Conservation (phyloP, 1,284 basidiomycete genomes). For the Coniferiporia weirii region DNA sequence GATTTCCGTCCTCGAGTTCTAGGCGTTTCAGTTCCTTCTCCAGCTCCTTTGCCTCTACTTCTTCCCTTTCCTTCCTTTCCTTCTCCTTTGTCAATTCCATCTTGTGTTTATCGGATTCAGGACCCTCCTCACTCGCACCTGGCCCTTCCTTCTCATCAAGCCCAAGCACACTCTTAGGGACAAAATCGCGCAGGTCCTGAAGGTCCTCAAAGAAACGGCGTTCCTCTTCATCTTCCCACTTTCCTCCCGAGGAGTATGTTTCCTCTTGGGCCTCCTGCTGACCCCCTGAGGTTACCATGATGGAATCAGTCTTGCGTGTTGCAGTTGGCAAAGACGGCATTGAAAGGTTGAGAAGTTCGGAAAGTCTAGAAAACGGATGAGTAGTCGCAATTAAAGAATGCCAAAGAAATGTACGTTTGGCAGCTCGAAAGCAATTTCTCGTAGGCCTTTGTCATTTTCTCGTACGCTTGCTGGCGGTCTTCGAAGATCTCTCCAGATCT, state of each 20-base stretch:
- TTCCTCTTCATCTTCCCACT: conserved; percentile 99
- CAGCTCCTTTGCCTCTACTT: conserved; percentile 51
- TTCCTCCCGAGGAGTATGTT: conserved; percentile 58
- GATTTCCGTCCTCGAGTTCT: conserved; percentile 41
- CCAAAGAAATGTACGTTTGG: conserved; percentile 56
- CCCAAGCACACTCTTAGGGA: conserved; percentile 86
- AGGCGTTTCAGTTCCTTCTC: conserved; percentile 58
- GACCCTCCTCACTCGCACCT: conserved; percentile 23
- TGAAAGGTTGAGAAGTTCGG: conserved; percentile 80
- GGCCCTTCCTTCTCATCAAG: conserved; percentile 51
- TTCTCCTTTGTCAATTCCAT: conserved; percentile 44
- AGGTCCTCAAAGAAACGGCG: conserved; percentile 92
- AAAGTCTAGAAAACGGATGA: conserved; percentile 49
- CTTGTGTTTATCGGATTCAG: conserved; percentile 32
- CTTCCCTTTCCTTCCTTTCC: conserved; percentile 42
- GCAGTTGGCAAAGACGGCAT: conserved; percentile 80
- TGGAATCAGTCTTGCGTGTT: conserved; percentile 74
- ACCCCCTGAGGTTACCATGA: conserved; percentile 57
- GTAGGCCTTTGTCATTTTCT: conserved; percentile 95
- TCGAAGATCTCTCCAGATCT: conserved; percentile 99
- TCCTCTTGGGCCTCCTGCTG: conserved; percentile 54
- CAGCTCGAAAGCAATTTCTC: conserved; percentile 86
- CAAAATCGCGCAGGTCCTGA: conserved; percentile 86
- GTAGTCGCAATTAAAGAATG: conserved; percentile 23
- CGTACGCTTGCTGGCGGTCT: conserved; percentile 96